phyloP scores from a whole-genome alignment of 768 basidiomycete genomes.

The Peribolospora kevripleyi region DNA sequence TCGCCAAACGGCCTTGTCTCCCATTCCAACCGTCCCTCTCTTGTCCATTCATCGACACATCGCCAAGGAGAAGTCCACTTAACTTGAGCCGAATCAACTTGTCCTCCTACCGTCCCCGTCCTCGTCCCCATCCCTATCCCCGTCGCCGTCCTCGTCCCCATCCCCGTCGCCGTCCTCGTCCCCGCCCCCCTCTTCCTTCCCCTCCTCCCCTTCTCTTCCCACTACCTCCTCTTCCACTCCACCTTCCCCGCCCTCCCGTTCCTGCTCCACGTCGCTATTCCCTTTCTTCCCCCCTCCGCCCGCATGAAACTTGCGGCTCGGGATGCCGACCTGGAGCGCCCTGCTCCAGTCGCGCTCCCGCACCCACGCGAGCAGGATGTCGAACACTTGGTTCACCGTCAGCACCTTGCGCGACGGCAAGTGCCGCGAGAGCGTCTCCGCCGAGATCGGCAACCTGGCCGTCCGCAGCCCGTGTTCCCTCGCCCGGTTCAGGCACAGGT shows the following conservation, averaged over 20 bases:
- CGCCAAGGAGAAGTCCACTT: no score
- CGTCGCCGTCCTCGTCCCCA: neutral
- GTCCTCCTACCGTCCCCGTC: neutral
- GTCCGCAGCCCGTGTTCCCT: conserved; percentile 45
- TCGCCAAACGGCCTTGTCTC: no score
- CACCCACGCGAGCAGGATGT: conserved; percentile 77
- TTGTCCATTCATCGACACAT: no score
- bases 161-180: neutral
- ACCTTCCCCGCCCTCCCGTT: neutral
- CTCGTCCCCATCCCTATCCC: neutral
- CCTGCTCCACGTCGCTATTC: neutral
- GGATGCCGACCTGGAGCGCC: conserved; percentile 71
- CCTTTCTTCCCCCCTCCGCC: conserved; percentile 4
- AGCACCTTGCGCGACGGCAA: conserved; percentile 80
- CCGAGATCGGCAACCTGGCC: conserved; percentile 74
- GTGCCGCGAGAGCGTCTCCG: conserved; percentile 43
- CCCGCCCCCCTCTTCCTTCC: neutral
- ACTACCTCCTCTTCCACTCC: neutral
- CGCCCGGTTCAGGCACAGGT: conserved; percentile 72
- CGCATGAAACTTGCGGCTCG: conserved; percentile 59
- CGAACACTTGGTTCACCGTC: conserved; percentile 70
- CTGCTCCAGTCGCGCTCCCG: conserved; percentile 53
- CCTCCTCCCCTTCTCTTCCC: no score
- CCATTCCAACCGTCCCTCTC: no score
- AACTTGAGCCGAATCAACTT: no score